Base-by-base conservation (phyloP, 2,329 filamentous ascomycete species). In the Penicillium polonicum region DNA sequence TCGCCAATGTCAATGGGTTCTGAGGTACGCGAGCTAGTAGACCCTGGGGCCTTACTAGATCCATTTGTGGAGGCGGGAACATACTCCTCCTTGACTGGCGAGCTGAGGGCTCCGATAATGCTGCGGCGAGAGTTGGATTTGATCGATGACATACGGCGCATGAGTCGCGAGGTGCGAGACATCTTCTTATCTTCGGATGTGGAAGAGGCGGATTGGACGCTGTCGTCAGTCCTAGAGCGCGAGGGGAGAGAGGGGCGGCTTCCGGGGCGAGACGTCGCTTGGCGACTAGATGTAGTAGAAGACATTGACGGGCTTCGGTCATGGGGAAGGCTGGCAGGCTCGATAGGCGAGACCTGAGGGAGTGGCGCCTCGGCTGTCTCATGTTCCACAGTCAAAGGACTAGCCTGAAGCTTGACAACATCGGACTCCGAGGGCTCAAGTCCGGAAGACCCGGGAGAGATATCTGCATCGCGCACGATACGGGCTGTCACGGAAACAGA, bases 401-500 rank as follows among this genome's bases (percentile, higher is more conserved):
- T 80, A 77, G 82, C 69, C 74, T 85, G 76, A 58, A 83, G 71
- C 63, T 81, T 79, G 39, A 80, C 65, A 25, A 64, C 60, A 56
- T 64, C 66, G 2, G 70, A 60, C 48, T 76, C 74, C 5, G 71
- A 65, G 8, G 61, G 59, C 39, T 72, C 66, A 5, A 61, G 12
- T 17, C 59, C 67, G 29, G 63, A 55, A 35, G 73, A 69, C 59
- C 58, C 72, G 58, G 60, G 72, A 74, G 67, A 79, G 77, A 66
- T 81, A 79, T 45, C 74, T 70, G 55, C 79, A 82, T 66, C 88
- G 48, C 91, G 86, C 38, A 96, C 79, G 61, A 96, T 96, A 51
- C 88, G 86, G 48, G 92, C 90, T 19, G 89, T 94, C 12, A 96
- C 92, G 45, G 92, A 92, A n/a, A 96, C 85, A 0, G 91, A 92